Base-by-base conservation (phyloP, 352 stramenopile species). In the Globisporangium barbulae region DNA sequence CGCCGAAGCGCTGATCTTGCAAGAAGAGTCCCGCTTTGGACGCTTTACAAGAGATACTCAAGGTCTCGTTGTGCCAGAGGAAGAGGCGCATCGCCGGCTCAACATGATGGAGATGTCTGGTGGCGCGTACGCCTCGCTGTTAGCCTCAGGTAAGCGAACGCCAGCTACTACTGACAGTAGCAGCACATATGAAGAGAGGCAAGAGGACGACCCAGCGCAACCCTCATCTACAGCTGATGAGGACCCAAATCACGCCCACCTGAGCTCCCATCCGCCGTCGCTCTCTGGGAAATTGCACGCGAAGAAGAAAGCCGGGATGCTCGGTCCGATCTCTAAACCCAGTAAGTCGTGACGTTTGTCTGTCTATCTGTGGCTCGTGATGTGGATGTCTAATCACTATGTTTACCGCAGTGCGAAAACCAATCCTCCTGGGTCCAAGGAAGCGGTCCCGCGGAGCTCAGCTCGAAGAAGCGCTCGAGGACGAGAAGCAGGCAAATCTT, bases 291-390 rank as follows among this genome's bases (percentile, higher is more conserved):
- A 79, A 49, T n/a, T 68, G 0, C 59, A 83, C 35, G 77, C 72
- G 2, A 90, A 90, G 60, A 94, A 94, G 57, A 69, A 78, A 47
- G 79, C 84, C 0, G 81, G 82, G 0, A 81, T 90, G 70, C 66
- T 94, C 0, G 86, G 82, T 10, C 76, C 82, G 1, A 86, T 90
- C 60, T 77, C 78, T 1, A 91, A 91, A 12, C 81, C 85, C 5
- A 65, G 80, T 75, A 67, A 21, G 65, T 71, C 37, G 5, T 22
- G 57, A 2, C 0, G 5, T 8, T 17, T 37, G 35, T 59, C 17
- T 25, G 45, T 22, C 25, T 28, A 17, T n/a, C 19, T 45, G 15
- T 15, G 19, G 39, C 13, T 21, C 21, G 9, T 47, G 15, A 21
- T 5, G 42, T n/a, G 42, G n/a, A 7, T n/a, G 53, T 41, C 22